These are phyloP conservation scores for Volvariella volvacea DNA, from an alignment of 1,284 basidiomycete genomes.

Conservation along the genomic window DNA sequence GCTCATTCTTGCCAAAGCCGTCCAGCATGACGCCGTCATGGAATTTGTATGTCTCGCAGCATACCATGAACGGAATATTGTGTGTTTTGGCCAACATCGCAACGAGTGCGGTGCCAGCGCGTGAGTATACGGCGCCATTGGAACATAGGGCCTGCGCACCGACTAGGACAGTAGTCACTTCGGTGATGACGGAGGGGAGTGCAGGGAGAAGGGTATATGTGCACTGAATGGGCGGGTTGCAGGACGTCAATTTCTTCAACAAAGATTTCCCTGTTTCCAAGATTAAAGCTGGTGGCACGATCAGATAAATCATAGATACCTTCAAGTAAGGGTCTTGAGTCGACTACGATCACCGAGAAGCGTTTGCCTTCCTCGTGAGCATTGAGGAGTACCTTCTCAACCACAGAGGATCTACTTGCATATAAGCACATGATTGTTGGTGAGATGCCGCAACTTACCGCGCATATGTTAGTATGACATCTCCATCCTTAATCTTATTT, in stretches of 20 bases:
- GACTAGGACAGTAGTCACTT: slow-evolving; percentile 79
- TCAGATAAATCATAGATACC: slow-evolving; percentile 37
- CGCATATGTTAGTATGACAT: slow-evolving; percentile 91
- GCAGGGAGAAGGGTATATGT: slow-evolving; percentile 92
- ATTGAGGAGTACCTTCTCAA: slow-evolving; percentile 83
- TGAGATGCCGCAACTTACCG: slow-evolving; percentile 41
- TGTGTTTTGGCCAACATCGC: slow-evolving; percentile 93
- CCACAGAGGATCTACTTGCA: slow-evolving; percentile 75
- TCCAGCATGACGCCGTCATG: slow-evolving; percentile 91
- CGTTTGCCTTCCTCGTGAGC: slow-evolving; percentile 68
- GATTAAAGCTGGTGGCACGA: slow-evolving; percentile 7
- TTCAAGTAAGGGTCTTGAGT: slow-evolving; percentile 90
- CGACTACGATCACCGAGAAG: slow-evolving; percentile 93
- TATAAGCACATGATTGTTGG: slow-evolving; percentile 9
- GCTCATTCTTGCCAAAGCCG: slow-evolving; percentile 93
- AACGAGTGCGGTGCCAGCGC: slow-evolving; percentile 92
- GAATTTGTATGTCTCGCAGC: slow-evolving; percentile 99
- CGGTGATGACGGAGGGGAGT: slow-evolving; percentile 76
- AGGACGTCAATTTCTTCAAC: slow-evolving; percentile 64
- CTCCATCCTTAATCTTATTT: slow-evolving; percentile 91
- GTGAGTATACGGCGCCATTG: slow-evolving; percentile 91
- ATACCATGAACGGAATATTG: slow-evolving; percentile 91
- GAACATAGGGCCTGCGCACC: slow-evolving; percentile 94
- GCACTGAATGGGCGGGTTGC: slow-evolving; percentile 63
- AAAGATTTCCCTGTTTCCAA: slow-evolving; percentile 65